Evolutionary conservation across 2,329 filamentous ascomycete species (phyloP).

Genomic region (Penicillium fuscoglaucum): DNA sequence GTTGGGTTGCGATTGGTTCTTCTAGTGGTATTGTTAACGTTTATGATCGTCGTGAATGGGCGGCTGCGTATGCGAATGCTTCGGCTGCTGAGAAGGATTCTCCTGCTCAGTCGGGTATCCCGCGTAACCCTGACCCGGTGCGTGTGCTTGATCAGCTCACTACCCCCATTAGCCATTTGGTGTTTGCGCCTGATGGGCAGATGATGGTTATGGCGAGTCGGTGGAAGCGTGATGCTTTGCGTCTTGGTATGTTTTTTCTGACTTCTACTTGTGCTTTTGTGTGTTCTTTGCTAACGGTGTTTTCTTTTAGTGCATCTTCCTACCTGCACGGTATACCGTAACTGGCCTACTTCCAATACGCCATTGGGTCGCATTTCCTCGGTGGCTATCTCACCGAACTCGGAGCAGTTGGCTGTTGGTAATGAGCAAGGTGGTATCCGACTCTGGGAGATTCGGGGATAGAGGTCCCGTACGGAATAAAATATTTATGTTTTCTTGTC

Average conservation of each 20-base stretch:
- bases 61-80: slow-evolving; percentile 39
- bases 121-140: slow-evolving; percentile 68
- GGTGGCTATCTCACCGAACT: slow-evolving; percentile 66
- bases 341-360: slow-evolving; percentile 93
- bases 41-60: slow-evolving; percentile 76
- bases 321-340: slow-evolving; percentile 89
- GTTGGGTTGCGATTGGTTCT: slow-evolving; percentile 87
- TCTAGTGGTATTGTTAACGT: slow-evolving; percentile 88
- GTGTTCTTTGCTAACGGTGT: slow-evolving; percentile 9
- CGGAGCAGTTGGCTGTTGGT: slow-evolving; percentile 75
- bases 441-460: slow-evolving; percentile 82
- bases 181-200: slow-evolving; percentile 87
- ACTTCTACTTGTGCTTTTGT: background rate
- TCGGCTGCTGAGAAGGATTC: slow-evolving; percentile 24
- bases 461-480: slow-evolving; percentile 28
- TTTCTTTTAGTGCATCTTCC: slow-evolving; percentile 70
- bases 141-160: slow-evolving; percentile 81
- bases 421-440: slow-evolving; percentile 87
- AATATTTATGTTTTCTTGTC: slow-evolving; percentile 12
- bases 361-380: slow-evolving; percentile 80
- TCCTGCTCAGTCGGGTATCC: slow-evolving; percentile 51
- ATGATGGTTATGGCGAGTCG: slow-evolving; percentile 81
- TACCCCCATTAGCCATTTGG: slow-evolving; percentile 75
- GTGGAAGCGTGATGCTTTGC: slow-evolving; percentile 84
- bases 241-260: slow-evolving; percentile 53